Evolutionary conservation across 768 basidiomycete species (phyloP), one percentile per base, ranked within the genome.

Genomic region (Peribolospora kevripleyi): DNA sequence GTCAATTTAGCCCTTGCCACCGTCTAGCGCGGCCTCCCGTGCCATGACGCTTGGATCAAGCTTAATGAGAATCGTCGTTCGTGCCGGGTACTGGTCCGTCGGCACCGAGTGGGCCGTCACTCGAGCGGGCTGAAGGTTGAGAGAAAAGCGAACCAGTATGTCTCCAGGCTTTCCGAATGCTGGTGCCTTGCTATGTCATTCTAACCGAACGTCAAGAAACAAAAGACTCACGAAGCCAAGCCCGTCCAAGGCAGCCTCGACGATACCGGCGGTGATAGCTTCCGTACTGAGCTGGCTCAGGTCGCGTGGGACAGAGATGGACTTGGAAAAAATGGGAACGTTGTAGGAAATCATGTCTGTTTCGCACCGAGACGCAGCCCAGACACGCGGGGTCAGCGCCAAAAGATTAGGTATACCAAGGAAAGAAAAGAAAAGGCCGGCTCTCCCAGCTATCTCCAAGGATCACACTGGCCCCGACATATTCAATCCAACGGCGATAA

Each of bases 311-410:
- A 97, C 83, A 40, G 87, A 86, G 58, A 98, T 85, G 60, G 85
- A 75, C 56, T 85, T 79, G 59, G 93, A 90, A 59, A 95, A 73
- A 25, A 81, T 76, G 8, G 93, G 90, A 64, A 90, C 84, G 66
- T 98, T 95, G 73, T 95, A 83, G 57, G 91, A 82, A 60, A 98
- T 83, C 93, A 97, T 97, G 68, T 95, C 87, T 91, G 60, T 41
- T 25, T 25, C 25, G 25, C 25, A 25, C 25, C 25, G 25, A 25
- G 25, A 25, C 25, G 25, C 25, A 25, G 25, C 25, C 25, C 25
- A 25, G 25, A 25, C 25, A 25, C 25, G 25, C 1, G 25, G 25
- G 25, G 25, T 25, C 25, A 25, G 25, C 25, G 25, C 25, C 25
- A 25, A 25, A 25, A 25, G 25, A 25, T 25, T 25, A 25, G 25